Base-by-base conservation (phyloP, 345 rosid species). In the Lumnitzera racemosa region DNA sequence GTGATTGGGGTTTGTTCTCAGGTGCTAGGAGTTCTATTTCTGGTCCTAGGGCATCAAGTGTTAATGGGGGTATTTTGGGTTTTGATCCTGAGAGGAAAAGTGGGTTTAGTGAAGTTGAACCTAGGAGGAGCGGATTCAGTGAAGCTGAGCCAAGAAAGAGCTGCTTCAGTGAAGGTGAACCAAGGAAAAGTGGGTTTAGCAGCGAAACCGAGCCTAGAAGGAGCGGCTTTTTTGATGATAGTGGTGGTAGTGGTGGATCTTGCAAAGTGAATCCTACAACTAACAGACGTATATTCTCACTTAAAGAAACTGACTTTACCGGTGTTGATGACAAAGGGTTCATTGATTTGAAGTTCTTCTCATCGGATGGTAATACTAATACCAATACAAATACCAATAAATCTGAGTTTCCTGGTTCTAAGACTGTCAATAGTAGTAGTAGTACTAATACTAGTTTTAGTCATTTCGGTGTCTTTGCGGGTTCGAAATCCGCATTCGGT, bases 41-140 rank as follows among this genome's bases (percentile, higher is more conserved):
- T 15, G 89, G 96, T 10, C 96, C 98, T 13, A 78, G 98, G 57
- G 83, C 91, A 61, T 94, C 97, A 0, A 82, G 96, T 55, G 90
- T 85, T 56, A 88, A 83, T 47, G 90, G 89, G 0, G 87, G 84
- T 49, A 5, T 36, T 36, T 56, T 78, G 46, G 66, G 74, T n/a
- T 64, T 75, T 53, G 98, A 89, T 69, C 76, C 91, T 8, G 95
- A 87, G 46, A 78, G 96, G 61, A 92, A 70, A 73, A 92, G 98
- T 47, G 90, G 96, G 17, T 92, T 81, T 68, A 80, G 89, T 64
- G 88, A 83, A 53, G 68, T 81, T 47, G 88, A 83, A 70, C 81
- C 83, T 2, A 65, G 80, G 72, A 62, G 69, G 64, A 82, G 84
- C 15, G 74, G 80, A 11, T 77, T 78, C 61, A 73, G 68, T 63